These are phyloP conservation scores for Salix arbutifolia DNA, from an alignment of 345 rosid genomes.

Conservation along the genomic window DNA sequence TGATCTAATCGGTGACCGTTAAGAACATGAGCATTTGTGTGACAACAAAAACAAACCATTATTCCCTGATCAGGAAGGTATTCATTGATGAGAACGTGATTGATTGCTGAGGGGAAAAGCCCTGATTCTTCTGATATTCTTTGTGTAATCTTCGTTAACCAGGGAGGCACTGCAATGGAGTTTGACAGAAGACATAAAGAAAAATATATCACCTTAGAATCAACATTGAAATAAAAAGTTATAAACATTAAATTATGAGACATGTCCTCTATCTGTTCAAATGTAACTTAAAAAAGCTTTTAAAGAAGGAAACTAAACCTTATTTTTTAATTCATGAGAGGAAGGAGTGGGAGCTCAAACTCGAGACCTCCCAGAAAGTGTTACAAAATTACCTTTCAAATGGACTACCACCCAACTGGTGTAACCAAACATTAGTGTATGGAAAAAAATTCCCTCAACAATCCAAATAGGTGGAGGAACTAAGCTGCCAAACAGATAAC, in stretches of 20 bases:
- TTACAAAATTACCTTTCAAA: too few relatives aligned
- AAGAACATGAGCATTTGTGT: not conserved
- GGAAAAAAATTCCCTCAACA: not conserved
- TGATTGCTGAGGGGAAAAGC: slow-evolving; percentile 65
- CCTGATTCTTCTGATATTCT: slow-evolving; percentile 62
- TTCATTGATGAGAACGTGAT: slow-evolving; percentile 88
- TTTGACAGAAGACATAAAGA: slow-evolving; percentile 4
- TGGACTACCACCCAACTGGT: too few relatives aligned
- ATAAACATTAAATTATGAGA: not conserved
- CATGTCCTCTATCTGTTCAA: not conserved
- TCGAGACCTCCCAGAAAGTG: too few relatives aligned
- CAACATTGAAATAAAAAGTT: not conserved
- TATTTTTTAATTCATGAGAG: too few relatives aligned
- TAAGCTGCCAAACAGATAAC: too few relatives aligned
- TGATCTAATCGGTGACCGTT: not conserved
- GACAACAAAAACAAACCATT: slow-evolving; percentile 41
- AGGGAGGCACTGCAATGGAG: slow-evolving; percentile 65
- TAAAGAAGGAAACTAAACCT: too few relatives aligned
- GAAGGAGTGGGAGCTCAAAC: too few relatives aligned
- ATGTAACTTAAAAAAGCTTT: not conserved
- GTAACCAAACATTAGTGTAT: too few relatives aligned
- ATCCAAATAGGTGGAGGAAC: not conserved
- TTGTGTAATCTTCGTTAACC: slow-evolving; percentile 57
- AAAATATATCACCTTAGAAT: not conserved
- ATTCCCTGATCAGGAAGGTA: slow-evolving; percentile 84